Conservation (phyloP, 225 moss, liverwort and hornwort species). For the Marchantia polymorpha region DNA sequence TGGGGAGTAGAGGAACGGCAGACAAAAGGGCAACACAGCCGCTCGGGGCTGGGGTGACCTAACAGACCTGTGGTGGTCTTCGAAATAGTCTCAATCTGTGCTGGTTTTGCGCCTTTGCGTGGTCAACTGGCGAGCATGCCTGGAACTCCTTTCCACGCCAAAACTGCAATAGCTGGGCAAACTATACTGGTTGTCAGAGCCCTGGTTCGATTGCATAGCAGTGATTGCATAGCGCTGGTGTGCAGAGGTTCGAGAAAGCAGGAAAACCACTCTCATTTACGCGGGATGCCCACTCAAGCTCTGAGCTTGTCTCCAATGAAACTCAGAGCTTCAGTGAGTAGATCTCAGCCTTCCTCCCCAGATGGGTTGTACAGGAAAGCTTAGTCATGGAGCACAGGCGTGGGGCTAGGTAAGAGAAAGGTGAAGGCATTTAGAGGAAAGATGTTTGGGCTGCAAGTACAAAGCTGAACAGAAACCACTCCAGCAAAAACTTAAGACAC, state of each 20-base stretch:
- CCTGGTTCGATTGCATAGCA: constrained; percentile 2
- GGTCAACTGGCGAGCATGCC: constrained; percentile 15
- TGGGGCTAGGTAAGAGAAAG: neutral
- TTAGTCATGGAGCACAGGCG: neutral
- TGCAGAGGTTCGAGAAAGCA: constrained; percentile 8
- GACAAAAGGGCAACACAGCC: constrained; percentile 7
- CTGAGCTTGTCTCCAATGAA: neutral
- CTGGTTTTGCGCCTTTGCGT: constrained; percentile 22
- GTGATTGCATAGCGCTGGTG: neutral
- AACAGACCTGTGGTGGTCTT: constrained; percentile 23
- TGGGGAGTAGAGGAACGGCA: neutral
- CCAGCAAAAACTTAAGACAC: neutral
- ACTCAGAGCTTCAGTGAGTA: neutral
- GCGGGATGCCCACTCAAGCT: neutral
- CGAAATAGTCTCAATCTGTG: constrained; percentile 4
- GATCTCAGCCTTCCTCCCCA: neutral
- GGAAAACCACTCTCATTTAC: neutral
- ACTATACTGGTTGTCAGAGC: constrained; percentile 36
- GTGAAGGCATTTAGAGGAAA: neutral
- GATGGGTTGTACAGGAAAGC: neutral
- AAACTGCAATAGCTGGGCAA: constrained; percentile 43
- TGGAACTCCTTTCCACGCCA: constrained; percentile 32
- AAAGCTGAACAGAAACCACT: neutral
- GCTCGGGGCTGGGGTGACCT: constrained; percentile 16
- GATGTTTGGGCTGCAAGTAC: neutral